These are phyloP conservation scores for Gillenia trifoliata DNA, from an alignment of 306 rosid species.

Conservation along the genomic window DNA sequence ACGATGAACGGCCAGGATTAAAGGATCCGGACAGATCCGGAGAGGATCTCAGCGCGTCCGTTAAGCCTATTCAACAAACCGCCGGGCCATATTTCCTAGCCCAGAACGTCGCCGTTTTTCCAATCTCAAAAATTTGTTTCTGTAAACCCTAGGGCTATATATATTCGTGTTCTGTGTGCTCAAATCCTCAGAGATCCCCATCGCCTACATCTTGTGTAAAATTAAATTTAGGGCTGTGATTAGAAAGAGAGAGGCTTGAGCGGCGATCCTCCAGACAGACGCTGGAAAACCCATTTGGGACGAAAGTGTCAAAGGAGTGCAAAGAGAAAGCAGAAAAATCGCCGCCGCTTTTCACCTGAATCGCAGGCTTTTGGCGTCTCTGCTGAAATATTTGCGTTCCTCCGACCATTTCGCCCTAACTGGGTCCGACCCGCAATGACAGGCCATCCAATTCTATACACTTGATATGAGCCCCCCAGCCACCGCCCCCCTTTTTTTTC, in stretches of 20 bases:
- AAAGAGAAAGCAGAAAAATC: neutral
- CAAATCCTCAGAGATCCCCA: neutral
- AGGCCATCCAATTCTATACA: constrained; percentile 40
- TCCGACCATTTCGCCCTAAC: neutral
- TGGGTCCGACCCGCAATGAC: constrained; percentile 40
- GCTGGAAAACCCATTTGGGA: constrained; percentile 14
- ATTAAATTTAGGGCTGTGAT: constrained; percentile 45
- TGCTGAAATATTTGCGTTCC: constrained; percentile 9
- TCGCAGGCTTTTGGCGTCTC: constrained; percentile 37
- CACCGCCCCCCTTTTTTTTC: too few relatives aligned
- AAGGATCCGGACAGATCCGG: too few relatives aligned
- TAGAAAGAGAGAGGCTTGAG: constrained; percentile 86
- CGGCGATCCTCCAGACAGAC: constrained; percentile 7
- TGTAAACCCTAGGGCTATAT: neutral
- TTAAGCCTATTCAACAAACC: neutral
- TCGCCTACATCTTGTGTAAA: neutral
- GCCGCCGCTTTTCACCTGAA: constrained; percentile 35
- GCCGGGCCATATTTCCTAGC: neutral
- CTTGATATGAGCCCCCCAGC: constrained; percentile 72
- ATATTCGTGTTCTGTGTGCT: neutral
- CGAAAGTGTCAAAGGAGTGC: neutral
- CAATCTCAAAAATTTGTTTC: neutral
- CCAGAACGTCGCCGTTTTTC: neutral
- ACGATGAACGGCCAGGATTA: too few relatives aligned
- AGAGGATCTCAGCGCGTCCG: too few relatives aligned